Percentiles rank a stretch among this genome's conserved stretches.
Conservation (phyloP, 2,329 filamentous ascomycete genomes). For the Neoarthrinium moseri region DNA sequence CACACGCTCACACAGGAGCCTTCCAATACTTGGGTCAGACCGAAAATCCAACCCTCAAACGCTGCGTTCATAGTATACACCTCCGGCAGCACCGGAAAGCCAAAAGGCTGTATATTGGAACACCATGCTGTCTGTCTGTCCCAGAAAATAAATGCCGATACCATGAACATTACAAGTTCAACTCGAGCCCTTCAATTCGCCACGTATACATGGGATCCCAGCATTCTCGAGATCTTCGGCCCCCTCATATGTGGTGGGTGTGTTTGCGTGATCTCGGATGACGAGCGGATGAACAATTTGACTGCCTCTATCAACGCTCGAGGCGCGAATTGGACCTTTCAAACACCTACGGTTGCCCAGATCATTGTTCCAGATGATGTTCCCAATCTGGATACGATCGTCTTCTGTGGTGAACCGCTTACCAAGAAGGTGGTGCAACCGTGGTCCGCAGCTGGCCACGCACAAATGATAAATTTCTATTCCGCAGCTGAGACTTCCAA, state of each 20-base stretch:
- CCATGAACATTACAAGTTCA: slow-evolving; percentile 11
- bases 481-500: no score
- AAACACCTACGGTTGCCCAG: no score
- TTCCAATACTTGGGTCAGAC: background rate
- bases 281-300: slow-evolving; percentile 27
- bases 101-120: slow-evolving; percentile 43
- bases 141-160: slow-evolving; percentile 12
- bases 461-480: no score
- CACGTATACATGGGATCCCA: slow-evolving; percentile 36
- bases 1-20: background rate
- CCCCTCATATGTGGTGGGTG: slow-evolving; percentile 34
- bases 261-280: slow-evolving; percentile 35
- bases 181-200: slow-evolving; percentile 17
- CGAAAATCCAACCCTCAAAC: no score
- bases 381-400: no score
- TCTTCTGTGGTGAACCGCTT: no score
- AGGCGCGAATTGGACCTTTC: no score
- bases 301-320: no score
- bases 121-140: slow-evolving; percentile 18
- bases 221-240: slow-evolving; percentile 33
- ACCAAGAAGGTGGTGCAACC: no score
- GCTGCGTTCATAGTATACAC: slow-evolving; percentile 36
- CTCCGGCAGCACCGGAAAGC: slow-evolving; percentile 48
- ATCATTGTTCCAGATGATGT: no score
- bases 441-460: no score